Conservation (phyloP, 2,329 filamentous ascomycete species). For the Paracoccidioides lutzii region DNA sequence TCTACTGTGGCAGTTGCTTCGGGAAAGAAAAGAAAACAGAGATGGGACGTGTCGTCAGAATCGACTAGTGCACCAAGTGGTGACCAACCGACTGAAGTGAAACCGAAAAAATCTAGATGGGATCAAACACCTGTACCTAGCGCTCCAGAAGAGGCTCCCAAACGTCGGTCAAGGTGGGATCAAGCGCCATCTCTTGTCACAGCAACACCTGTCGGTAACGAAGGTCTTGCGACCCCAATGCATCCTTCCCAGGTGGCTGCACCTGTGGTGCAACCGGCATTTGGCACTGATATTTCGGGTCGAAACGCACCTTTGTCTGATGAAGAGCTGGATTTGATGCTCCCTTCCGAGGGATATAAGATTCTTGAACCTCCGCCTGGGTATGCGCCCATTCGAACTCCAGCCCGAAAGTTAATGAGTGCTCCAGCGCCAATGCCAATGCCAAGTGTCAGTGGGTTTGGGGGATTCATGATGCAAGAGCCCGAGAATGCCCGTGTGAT, state of each 20-base stretch:
- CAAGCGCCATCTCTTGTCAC: constrained; percentile 57
- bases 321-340: constrained; percentile 83
- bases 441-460: constrained; percentile 44
- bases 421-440: constrained; percentile 53
- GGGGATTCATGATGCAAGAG: constrained; percentile 96
- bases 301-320: constrained; percentile 78
- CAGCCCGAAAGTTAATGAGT: constrained; percentile 60
- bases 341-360: constrained; percentile 87
- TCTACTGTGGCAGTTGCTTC: constrained; percentile 50
- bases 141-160: constrained; percentile 45
- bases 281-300: constrained; percentile 67
- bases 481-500: constrained; percentile 70
- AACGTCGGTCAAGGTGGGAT: constrained; percentile 81
- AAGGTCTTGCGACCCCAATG: constrained; percentile 65
- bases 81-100: constrained; percentile 42
- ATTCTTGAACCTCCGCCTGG: constrained; percentile 81
- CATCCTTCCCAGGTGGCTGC: constrained; percentile 52
- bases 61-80: constrained; percentile 38
- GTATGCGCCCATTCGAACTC: constrained; percentile 70
- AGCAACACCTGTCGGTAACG: constrained; percentile 60
- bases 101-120: constrained; percentile 73
- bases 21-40: constrained; percentile 75
- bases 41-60: constrained; percentile 73
- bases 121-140: constrained; percentile 61
- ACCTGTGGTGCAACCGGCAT: constrained; percentile 45